Conservation (phyloP, 306 rosid genomes). For the Inga laurina region DNA sequence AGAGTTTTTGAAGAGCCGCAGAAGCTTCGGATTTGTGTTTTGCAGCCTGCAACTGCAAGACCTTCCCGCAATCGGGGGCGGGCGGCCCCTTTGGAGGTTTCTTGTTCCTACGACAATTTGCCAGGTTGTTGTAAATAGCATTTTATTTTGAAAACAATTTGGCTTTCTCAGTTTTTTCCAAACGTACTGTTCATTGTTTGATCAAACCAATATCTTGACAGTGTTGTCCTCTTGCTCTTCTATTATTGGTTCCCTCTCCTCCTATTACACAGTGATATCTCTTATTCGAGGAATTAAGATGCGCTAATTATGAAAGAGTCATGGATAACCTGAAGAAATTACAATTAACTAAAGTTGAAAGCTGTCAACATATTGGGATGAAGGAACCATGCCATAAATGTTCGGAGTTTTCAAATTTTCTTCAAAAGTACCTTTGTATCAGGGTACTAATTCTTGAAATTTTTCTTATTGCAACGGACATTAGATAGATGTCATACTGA, state of each 20-base stretch:
- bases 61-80: constrained; percentile 38
- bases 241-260: not conserved
- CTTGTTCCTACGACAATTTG: constrained; percentile 55
- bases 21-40: constrained; percentile 40
- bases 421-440: not conserved
- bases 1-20: constrained; percentile 35
- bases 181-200: not conserved
- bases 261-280: not conserved
- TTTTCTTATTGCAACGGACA: not conserved
- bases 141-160: not conserved
- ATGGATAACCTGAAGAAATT: not conserved
- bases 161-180: not conserved
- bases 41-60: constrained; percentile 26
- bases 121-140: constrained; percentile 53
- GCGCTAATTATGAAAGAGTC: not conserved
- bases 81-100: constrained; percentile 42
- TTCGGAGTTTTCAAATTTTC: constrained; percentile 22
- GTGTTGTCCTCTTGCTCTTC: constrained; percentile 11
- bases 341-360: not conserved
- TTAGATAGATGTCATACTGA: constrained; percentile 7
- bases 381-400: not conserved
- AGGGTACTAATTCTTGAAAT: not conserved
- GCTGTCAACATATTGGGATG: constrained; percentile 20
- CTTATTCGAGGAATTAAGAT: not conserved
- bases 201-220: not conserved